These are phyloP conservation scores for Claviceps sp. DNA, from an alignment of 2,329 filamentous ascomycete species.

Conservation along the genomic window DNA sequence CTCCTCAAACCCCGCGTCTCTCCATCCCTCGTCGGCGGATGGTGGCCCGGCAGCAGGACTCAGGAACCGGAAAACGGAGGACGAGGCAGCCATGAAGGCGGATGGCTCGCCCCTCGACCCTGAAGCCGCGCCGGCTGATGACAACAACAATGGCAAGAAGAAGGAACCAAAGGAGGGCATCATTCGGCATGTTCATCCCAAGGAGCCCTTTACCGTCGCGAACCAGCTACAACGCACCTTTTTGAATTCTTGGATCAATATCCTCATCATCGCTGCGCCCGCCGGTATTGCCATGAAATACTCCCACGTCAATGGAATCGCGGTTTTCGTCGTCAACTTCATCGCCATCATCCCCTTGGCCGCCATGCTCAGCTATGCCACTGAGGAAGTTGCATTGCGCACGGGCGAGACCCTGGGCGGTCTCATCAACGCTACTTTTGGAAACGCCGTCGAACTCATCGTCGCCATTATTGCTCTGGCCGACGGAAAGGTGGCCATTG, in stretches of 20 bases:
- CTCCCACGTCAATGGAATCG: slow-evolving; percentile 41
- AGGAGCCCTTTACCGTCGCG: slow-evolving; percentile 41
- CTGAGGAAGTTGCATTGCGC: slow-evolving; percentile 74
- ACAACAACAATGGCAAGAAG: slow-evolving; percentile 12
- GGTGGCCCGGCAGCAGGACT: slow-evolving; percentile 12
- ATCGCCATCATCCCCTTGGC: slow-evolving; percentile 85
- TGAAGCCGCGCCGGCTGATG: slow-evolving; percentile 10
- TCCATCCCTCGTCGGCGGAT: slow-evolving; percentile 11
- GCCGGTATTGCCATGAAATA: slow-evolving; percentile 67
- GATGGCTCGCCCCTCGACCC: background rate
- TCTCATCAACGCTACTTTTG: slow-evolving; percentile 81
- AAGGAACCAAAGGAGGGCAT: slow-evolving; percentile 25
- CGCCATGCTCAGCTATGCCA: slow-evolving; percentile 74
- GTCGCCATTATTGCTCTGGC: slow-evolving; percentile 73
- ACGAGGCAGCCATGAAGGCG: slow-evolving; percentile 7
- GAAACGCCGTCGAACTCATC: slow-evolving; percentile 84
- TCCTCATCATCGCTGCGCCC: slow-evolving; percentile 66
- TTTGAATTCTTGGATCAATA: slow-evolving; percentile 76
- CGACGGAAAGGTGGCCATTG: slow-evolving; percentile 64
- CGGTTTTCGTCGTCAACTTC: slow-evolving; percentile 81
- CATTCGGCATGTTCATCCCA: slow-evolving; percentile 34
- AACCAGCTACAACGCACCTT: slow-evolving; percentile 63
- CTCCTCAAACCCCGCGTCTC: slow-evolving; percentile 9
- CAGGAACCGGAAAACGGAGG: slow-evolving; percentile 20
- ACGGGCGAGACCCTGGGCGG: slow-evolving; percentile 80